These are phyloP conservation scores for Colletotrichum theobromicola DNA, from an alignment of 2,329 filamentous ascomycete genomes.

Conservation along the genomic window DNA sequence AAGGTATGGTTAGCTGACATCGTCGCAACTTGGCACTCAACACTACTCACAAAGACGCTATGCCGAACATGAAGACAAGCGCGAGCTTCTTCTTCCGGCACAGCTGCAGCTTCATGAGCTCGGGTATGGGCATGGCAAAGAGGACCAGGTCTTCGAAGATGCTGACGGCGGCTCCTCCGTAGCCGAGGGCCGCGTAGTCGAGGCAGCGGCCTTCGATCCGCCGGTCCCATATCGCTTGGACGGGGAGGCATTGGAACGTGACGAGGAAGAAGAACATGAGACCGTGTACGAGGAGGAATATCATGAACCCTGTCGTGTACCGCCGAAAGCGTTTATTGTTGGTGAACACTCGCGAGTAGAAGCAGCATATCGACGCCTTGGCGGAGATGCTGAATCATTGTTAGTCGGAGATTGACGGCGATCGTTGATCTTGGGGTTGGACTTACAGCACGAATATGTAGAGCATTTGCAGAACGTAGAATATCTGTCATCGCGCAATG, in stretches of 20 bases:
- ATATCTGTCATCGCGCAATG: constrained; percentile 2
- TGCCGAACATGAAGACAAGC: constrained; percentile 17
- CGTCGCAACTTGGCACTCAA: no score
- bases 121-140: constrained; percentile 17
- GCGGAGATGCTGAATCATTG: constrained; percentile 3
- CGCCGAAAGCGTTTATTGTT: not conserved
- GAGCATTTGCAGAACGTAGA: constrained; percentile 26
- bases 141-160: constrained; percentile 22
- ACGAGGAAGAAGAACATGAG: constrained; percentile 23
- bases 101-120: constrained; percentile 18
- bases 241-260: constrained; percentile 23
- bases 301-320: not conserved
- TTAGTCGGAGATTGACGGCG: not conserved
- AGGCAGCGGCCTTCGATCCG: constrained; percentile 7
- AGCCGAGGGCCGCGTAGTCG: not conserved
- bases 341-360: constrained; percentile 26
- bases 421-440: accelerated
- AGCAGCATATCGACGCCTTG: constrained; percentile 28
- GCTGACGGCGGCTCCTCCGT: constrained; percentile 13
- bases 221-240: constrained; percentile 21
- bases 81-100: constrained; percentile 6
- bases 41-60: constrained; percentile 24
- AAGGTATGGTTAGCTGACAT: not conserved
- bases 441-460: constrained; percentile 25
- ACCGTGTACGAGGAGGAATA: constrained; percentile 18